Evolutionary conservation across 352 stramenopile genomes (phyloP).

Genomic region (Phytophthora palmivora): DNA sequence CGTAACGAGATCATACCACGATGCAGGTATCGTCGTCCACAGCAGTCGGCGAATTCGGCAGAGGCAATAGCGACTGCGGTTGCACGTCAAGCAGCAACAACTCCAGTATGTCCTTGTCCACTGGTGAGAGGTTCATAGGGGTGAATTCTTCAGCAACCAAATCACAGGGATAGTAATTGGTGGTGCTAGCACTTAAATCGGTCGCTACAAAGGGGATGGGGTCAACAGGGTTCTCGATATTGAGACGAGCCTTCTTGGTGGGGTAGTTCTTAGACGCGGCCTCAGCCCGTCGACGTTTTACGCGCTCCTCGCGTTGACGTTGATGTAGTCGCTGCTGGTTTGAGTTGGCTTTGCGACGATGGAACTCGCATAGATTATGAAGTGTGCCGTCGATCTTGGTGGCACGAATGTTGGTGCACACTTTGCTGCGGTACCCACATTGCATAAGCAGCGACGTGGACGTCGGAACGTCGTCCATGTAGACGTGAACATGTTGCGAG

Average conservation of each 20-base stretch:
- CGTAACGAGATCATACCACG: too few species aligned
- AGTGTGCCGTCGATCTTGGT: constrained; percentile 55
- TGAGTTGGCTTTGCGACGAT: constrained; percentile 58
- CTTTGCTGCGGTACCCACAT: constrained; percentile 55
- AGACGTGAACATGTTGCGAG: background rate
- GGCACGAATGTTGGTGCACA: constrained; percentile 48
- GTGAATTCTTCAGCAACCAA: too few species aligned
- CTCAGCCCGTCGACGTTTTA: background rate
- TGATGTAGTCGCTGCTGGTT: constrained; percentile 58
- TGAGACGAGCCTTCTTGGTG: background rate
- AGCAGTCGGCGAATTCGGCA: too few species aligned
- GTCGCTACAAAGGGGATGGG: too few species aligned
- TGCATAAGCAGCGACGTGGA: constrained; percentile 15
- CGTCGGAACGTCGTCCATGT: background rate
- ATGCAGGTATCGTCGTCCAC: too few species aligned
- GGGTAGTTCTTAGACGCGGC: background rate
- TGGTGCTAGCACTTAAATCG: too few species aligned
- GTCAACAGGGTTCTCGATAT: background rate
- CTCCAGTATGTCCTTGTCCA: too few species aligned
- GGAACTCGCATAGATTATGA: constrained; percentile 64
- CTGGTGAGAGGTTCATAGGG: too few species aligned
- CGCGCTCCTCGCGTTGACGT: constrained; percentile 20
- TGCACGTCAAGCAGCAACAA: too few species aligned
- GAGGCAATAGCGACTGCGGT: too few species aligned
- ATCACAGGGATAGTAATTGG: too few species aligned